Percentiles rank a stretch among this genome's conserved stretches.
These are phyloP conservation scores for Calonectria montana DNA, from an alignment of 2,329 filamentous ascomycete species.

Conservation along the genomic window DNA sequence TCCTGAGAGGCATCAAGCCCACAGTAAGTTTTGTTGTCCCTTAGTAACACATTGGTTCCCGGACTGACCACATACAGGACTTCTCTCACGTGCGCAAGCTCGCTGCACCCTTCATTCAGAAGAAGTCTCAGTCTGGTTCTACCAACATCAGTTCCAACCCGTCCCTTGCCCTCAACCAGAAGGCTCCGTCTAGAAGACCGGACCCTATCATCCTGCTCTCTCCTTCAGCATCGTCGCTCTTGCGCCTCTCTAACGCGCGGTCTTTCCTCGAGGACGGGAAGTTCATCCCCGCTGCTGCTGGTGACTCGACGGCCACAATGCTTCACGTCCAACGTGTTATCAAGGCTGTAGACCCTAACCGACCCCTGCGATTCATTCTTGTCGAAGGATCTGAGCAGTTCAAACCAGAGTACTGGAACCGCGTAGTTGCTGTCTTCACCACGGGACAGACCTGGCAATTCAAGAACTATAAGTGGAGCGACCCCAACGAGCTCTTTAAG, in stretches of 20 bases:
- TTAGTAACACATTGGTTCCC: background rate
- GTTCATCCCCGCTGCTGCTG: constrained; percentile 81
- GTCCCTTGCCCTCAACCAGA: constrained; percentile 66
- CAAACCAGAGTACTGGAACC: constrained; percentile 97
- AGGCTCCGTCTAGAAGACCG: constrained; percentile 61
- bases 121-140: constrained; percentile 60
- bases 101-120: constrained; percentile 79
- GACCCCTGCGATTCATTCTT: constrained; percentile 91
- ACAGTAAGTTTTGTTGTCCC: constrained; percentile 68
- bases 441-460: constrained; percentile 99
- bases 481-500: constrained; percentile 87
- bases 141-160: constrained; percentile 55
- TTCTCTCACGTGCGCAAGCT: constrained; percentile 94
- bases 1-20: constrained; percentile 87
- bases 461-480: constrained; percentile 96
- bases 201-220: constrained; percentile 97
- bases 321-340: constrained; percentile 86
- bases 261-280: constrained; percentile 88
- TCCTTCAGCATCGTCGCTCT: constrained; percentile 91
- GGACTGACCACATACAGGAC: constrained; percentile 68
- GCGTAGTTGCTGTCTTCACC: constrained; percentile 95
- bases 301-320: constrained; percentile 78
- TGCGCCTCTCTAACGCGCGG: constrained; percentile 96
- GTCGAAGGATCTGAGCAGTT: constrained; percentile 95
- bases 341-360: constrained; percentile 74